Conservation (phyloP, 169 alveolate genomes). For the Perkinsus marinus region DNA sequence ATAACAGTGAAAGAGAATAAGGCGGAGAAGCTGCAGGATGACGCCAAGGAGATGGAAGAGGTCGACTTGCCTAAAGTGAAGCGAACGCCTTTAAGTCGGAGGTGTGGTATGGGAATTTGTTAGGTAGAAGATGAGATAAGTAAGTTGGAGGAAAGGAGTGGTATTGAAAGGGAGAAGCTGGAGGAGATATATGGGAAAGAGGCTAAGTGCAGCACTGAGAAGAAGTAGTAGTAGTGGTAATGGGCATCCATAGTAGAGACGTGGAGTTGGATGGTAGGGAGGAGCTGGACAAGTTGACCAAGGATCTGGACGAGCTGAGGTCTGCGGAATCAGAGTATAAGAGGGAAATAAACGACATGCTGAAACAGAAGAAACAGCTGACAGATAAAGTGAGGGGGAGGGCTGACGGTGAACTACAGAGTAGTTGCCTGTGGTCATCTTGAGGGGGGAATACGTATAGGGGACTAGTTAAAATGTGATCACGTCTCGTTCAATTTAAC, state of each 20-base stretch:
- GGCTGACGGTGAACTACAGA: no score
- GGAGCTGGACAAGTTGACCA: not conserved
- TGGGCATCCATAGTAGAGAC: constrained; percentile 2
- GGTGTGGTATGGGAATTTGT: not conserved
- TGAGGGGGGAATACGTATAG: no score
- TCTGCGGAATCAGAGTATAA: no score
- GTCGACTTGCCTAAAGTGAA: not conserved
- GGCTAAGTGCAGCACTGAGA: constrained; percentile 1
- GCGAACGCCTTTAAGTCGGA: not conserved
- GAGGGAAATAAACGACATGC: not conserved
- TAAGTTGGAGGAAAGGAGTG: constrained; percentile 6
- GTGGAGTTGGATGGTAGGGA: not conserved
- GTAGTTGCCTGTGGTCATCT: no score
- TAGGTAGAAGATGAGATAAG: constrained; percentile 8
- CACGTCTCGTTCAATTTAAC: no score
- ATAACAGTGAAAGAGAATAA: constrained; percentile 3
- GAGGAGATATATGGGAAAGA: not conserved
- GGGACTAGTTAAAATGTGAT: no score
- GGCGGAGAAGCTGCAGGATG: constrained; percentile 14
- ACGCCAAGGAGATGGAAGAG: constrained; percentile 11
- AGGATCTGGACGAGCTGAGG: not conserved
- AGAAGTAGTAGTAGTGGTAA: constrained; percentile 30
- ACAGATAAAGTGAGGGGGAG: no score
- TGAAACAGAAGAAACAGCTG: not conserved
- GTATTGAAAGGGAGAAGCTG: constrained; percentile 22